Evolutionary conservation across 768 basidiomycete species (phyloP).

Genomic region (Lentinus tigrinus): DNA sequence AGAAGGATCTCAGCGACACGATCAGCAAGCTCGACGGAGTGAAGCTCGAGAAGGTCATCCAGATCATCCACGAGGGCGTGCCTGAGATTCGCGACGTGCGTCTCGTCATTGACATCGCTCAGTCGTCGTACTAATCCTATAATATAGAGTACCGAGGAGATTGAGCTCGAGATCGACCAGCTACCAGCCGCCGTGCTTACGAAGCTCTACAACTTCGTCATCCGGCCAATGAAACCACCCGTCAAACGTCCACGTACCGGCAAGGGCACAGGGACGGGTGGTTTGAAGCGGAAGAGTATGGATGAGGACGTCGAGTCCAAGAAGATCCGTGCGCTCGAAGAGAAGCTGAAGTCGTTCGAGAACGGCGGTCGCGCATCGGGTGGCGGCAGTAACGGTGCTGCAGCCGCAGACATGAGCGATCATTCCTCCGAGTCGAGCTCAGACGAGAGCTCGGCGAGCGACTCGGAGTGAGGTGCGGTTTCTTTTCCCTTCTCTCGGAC

Average conservation of each 20-base stretch:
- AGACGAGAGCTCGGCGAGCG: slow-evolving; percentile 79
- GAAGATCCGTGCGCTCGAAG: slow-evolving; percentile 90
- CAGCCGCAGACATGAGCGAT: slow-evolving; percentile 59
- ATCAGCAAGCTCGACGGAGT: slow-evolving; percentile 82
- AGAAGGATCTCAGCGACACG: slow-evolving; percentile 96
- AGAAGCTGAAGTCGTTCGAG: slow-evolving; percentile 83
- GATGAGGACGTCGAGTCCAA: slow-evolving; percentile 95
- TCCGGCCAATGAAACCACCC: slow-evolving; percentile 67
- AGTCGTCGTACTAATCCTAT: slow-evolving; percentile 7
- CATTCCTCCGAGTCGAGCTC: slow-evolving; percentile 80
- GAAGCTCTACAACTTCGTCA: slow-evolving; percentile 93
- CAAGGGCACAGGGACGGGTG: slow-evolving; percentile 85
- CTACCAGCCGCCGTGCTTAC: slow-evolving; percentile 85
- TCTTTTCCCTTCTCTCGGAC: slow-evolving; percentile 1
- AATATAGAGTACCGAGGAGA: slow-evolving; percentile 88
- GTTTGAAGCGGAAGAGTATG: slow-evolving; percentile 92
- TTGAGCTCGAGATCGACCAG: slow-evolving; percentile 95
- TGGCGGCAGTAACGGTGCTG: slow-evolving; percentile 32
- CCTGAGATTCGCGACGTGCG: slow-evolving; percentile 92
- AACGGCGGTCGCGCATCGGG: slow-evolving; percentile 35
- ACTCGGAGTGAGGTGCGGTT: slow-evolving; percentile 61
- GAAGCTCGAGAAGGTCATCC: slow-evolving; percentile 86
- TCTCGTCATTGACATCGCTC: slow-evolving; percentile 6
- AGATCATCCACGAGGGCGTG: slow-evolving; percentile 92
- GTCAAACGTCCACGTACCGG: slow-evolving; percentile 65